Base-by-base conservation (phyloP, 805 yeast species). In the Hagleromyces aurorensis region DNA sequence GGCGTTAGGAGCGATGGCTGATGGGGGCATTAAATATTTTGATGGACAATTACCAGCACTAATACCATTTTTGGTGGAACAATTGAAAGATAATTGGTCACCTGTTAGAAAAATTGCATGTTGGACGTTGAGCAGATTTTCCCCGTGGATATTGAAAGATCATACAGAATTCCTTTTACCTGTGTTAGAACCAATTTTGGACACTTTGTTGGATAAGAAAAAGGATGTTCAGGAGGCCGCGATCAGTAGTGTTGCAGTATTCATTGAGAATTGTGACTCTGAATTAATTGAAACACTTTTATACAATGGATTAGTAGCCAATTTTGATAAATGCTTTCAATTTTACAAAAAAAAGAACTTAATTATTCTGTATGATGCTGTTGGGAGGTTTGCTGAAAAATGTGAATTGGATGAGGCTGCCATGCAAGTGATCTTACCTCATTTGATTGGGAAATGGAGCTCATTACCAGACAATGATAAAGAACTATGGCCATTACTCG, bases 171-270 rank as follows among this genome's bases (percentile, higher is more conserved):
- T 79, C 46, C 78, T 82, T 50, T 62, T 70, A 34, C 91, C 91
- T 4, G 84, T 91, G 0, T 67, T 91, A 36, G 76, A 80, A 44
- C 72, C 91, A 2, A 69, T 91, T 27, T 69, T 91, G 51, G 61
- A 55, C 28, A 80, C 91, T 57, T 75, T 83, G 14, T 61, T 85
- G 43, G 97, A 91, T 54, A 67, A 64, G 29, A 85, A 84, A 61
- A 86, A 87, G 52, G 81, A 80, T 34, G 98, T 89, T n/a, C 98
- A 91, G 59, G 89, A 86, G 48, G 80, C 94, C 33, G 96, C 94
- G 1, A 84, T 94, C 44, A 73, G 86, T 20, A 82, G 96, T 7
- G 69, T 89, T 24, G 79, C 94, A 1, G 77, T 76, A 33, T 81
- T 87, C 38, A 75, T 87, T 22, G 96, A 87, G 47, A 72, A 68